Evolutionary conservation across 2,329 filamentous ascomycete genomes (phyloP), one percentile per base, ranked within the genome.

Genomic region (Pseudogymnoascus sp.): DNA sequence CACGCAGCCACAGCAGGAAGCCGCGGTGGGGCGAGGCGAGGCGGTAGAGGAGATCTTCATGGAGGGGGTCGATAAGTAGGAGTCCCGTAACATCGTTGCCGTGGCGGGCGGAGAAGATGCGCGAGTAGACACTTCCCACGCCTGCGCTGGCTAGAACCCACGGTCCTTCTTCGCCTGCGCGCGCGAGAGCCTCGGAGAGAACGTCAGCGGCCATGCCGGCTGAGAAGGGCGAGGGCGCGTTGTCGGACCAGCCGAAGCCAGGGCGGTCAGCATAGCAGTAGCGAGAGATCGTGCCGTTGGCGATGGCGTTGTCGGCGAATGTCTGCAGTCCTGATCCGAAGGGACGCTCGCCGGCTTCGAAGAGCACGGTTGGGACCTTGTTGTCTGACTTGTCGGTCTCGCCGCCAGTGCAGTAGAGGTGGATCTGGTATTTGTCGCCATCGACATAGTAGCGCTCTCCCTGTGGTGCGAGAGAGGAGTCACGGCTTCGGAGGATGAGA

Each of bases 191-290:
- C 77, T 97, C 93, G 47, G 91, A 93, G 26, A 97, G 80, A 0
- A 87, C 91, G 71, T 96, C 92, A 4, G 90, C 87, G n/a, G 90
- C 88, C 84, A 97, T 96, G 47, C 93, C 92, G 4, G 91, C 93
- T 4, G 91, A 96, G 70, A 96, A 87, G 0, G 95, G 95, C 5
- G 93, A 97, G 1, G 95, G 95, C 0, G 93, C 92, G 63, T 95
- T 93, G 75, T 99, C 95, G 66, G 86, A 85, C 87, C 91, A 96
- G 6, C 84, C 93, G 63, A 93, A 83, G 1, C 95, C 95, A 0
- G 95, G 95, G 21, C 95, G 88, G 73, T 99, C 95, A 73, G 91
- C 93, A 75, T 96, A 97, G 80, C 95, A 99, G 78, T 96, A 97
- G 65, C 93, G 86, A 63, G 81, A 79, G 69, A 99, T 95, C 53